Evolutionary conservation across 108 stramenopile species (phyloP), one percentile per base, ranked within the genome.

Genomic region (Fragilaria crotonensis): DNA sequence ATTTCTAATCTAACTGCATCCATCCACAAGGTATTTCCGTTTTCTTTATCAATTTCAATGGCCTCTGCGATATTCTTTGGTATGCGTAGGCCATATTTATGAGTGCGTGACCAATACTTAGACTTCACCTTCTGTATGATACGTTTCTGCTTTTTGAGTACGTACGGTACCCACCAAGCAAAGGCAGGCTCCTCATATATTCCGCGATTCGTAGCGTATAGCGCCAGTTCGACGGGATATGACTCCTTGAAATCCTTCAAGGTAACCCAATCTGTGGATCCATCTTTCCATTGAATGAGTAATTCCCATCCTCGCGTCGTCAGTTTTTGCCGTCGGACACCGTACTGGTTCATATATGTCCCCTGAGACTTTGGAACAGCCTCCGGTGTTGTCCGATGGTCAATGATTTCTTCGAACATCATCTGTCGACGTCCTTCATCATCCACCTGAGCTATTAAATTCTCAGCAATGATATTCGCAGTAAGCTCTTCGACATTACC

Each of bases 101-200:
- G 22, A 14, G 22, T 31, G 0, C 23, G 54, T 0, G 44, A 23
- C 72, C 62, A 64, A 20, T 68, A 64, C 30, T 64, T 73, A n/a
- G 48, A 5, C 28, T 73, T 68, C 25, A 55, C 14, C 48, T 64
- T n/a, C n/a, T n/a, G n/a, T n/a, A n/a, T n/a, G n/a, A n/a, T n/a
- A n/a, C n/a, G n/a, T n/a, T n/a, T n/a, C 25, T 52, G 18, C 32
- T 68, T 67, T 1, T 46, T 4, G 0, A 73, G 26, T 20, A 20
- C 21, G n/a, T 56, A 45, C 0, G 54, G 56, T 0, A 69, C 63
- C 76, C 76, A 77, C 76, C 76, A 77, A 3, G 48, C 54, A 54
- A 72, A 77, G 21, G 70, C 70, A 33, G 62, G 66, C 45, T n/a
- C n/a, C n/a, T n/a, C n/a, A n/a, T n/a, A n/a, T n/a, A n/a, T n/a